These are phyloP conservation scores for Porogramme epimiltina DNA, from an alignment of 1,284 basidiomycete genomes.

Conservation along the genomic window DNA sequence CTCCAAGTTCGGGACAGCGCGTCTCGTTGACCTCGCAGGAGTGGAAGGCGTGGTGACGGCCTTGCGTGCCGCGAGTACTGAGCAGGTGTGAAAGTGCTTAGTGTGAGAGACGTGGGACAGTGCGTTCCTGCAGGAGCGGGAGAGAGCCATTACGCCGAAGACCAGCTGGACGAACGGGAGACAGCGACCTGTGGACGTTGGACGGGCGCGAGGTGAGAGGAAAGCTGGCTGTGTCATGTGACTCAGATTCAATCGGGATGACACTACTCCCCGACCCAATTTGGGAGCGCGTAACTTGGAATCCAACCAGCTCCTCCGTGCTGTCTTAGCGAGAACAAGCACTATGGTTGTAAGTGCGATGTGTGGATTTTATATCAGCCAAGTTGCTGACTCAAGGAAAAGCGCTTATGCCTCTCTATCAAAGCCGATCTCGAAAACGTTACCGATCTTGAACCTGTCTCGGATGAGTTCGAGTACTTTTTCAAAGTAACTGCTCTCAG, in stretches of 20 bases:
- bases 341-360: slow-evolving; percentile 35
- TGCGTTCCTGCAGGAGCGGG: slow-evolving; percentile 19
- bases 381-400: background rate
- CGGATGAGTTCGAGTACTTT: slow-evolving; percentile 74
- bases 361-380: too few species aligned
- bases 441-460: slow-evolving; percentile 62
- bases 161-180: slow-evolving; percentile 8
- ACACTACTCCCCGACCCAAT: background rate
- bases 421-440: slow-evolving; percentile 80
- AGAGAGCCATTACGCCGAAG: slow-evolving; percentile 24
- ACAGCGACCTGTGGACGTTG: background rate
- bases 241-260: slow-evolving; percentile 13
- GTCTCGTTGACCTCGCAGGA: slow-evolving; percentile 5
- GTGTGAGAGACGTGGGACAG: slow-evolving; percentile 11
- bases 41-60: slow-evolving; percentile 4
- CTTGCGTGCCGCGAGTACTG: slow-evolving; percentile 13
- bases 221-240: slow-evolving; percentile 18
- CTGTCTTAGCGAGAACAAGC: background rate
- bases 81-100: slow-evolving; percentile 22
- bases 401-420: slow-evolving; percentile 67
- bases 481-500: slow-evolving; percentile 60
- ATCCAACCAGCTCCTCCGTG: background rate
- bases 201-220: background rate
- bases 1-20: slow-evolving; percentile 17
- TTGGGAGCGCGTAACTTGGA: background rate